A percentile compares a stretch with the other conserved stretches of the same genome.
phyloP scores from a whole-genome alignment of 2,329 filamentous ascomycete species.

The Ophiocordyceps sinensis region DNA sequence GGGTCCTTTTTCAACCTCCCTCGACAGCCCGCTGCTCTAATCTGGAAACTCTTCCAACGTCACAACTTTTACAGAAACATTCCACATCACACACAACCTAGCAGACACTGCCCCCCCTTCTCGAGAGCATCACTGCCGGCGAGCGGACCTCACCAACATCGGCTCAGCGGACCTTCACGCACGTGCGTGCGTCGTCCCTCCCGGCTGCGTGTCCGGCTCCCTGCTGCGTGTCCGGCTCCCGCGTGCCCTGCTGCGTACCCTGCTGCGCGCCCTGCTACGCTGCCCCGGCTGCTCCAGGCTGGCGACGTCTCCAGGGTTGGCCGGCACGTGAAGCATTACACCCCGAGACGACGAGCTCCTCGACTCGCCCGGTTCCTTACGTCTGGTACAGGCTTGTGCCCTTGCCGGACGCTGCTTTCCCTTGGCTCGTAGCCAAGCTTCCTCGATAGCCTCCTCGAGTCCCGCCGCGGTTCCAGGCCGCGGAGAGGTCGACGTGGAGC shows the following conservation, averaged over 20 bases:
- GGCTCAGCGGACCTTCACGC: not conserved
- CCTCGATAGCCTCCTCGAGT: slow-evolving; percentile 4
- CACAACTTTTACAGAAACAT: not conserved
- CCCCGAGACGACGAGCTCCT: not conserved
- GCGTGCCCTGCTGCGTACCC: too few relatives aligned
- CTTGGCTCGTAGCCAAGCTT: slow-evolving; percentile 11
- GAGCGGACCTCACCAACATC: not conserved
- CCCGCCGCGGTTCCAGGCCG: slow-evolving; percentile 23
- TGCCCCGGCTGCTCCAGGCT: slow-evolving; percentile 1
- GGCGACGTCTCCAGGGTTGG: slow-evolving; percentile 2
- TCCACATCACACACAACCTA: too few relatives aligned
- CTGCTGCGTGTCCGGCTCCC: too few relatives aligned
- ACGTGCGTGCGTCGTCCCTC: too few relatives aligned
- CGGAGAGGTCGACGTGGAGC: slow-evolving; percentile 27
- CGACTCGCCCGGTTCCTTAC: not conserved
- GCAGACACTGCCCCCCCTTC: not conserved
- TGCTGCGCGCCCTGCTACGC: too few relatives aligned
- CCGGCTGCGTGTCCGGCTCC: too few relatives aligned
- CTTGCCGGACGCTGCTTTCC: slow-evolving; percentile 7
- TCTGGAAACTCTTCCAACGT: not conserved
- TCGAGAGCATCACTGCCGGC: not conserved
- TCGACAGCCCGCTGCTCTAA: not conserved
- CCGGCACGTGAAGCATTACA: not conserved
- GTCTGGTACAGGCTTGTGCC: not conserved
- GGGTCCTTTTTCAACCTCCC: slow-evolving; percentile 2